phyloP scores from a whole-genome alignment of 1,139 yeast genomes.

The Yamadazyma jaroonii region DNA sequence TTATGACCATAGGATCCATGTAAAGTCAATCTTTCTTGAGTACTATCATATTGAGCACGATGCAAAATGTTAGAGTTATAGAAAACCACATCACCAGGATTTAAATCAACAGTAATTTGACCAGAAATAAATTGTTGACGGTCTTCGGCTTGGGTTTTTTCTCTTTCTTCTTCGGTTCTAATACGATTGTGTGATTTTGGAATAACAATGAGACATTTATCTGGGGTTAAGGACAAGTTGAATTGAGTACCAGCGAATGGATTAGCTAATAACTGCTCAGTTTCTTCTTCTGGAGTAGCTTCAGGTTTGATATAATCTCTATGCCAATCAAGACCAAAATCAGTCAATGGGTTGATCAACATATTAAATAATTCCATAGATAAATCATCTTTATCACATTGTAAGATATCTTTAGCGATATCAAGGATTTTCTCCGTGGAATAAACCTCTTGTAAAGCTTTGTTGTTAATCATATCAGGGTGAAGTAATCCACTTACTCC shows the following conservation, averaged over 20 bases:
- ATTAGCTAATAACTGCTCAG: constrained; percentile 31
- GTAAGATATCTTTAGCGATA: constrained; percentile 46
- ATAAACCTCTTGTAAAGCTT: constrained; percentile 44
- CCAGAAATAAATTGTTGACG: constrained; percentile 39
- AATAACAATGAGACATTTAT: constrained; percentile 48
- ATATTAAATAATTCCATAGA: constrained; percentile 55
- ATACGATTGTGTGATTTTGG: constrained; percentile 51
- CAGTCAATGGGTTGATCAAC: constrained; percentile 55
- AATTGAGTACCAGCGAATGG: constrained; percentile 56
- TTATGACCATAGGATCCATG: constrained; percentile 56
- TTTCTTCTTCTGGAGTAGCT: constrained; percentile 46
- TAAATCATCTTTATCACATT: constrained; percentile 33
- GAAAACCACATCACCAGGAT: constrained; percentile 55
- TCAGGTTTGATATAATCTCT: constrained; percentile 54
- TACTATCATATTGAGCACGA: constrained; percentile 45
- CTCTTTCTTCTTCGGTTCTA: constrained; percentile 47
- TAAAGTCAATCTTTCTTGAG: constrained; percentile 42
- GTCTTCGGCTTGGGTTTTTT: constrained; percentile 32
- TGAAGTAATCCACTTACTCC: constrained; percentile 52
- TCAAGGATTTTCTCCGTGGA: constrained; percentile 40
- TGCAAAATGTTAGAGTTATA: constrained; percentile 55
- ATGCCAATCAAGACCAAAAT: constrained; percentile 58
- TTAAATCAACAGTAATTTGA: constrained; percentile 41
- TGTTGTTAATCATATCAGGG: constrained; percentile 31
- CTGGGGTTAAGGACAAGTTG: constrained; percentile 51